Evolutionary conservation across 768 basidiomycete species (phyloP), one percentile per base, ranked within the genome.

Genomic region (Russula sp.): DNA sequence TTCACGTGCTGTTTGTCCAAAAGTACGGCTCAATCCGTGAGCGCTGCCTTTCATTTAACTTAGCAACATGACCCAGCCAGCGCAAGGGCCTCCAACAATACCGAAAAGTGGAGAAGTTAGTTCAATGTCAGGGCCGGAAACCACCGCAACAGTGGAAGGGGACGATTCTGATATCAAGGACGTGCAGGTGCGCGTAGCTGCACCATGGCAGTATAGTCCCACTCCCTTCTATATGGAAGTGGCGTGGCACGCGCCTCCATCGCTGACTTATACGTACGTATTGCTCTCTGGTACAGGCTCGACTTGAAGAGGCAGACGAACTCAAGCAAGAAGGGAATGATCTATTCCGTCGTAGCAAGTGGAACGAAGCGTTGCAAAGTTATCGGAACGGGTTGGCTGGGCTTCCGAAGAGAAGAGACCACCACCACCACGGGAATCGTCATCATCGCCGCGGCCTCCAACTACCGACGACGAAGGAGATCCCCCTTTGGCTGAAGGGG

Each of bases 271-370:
- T 22, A 44, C 55, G 10, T 16, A 60, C 61, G 46, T 20, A 11
- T 36, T 36, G 36, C 36, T 36, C 7, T 44, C n/a, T 13, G 46
- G 22, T 22, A 24, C 40, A 86, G 84, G 74, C 76, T 62, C 73
- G 69, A 57, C 75, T 90, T 16, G 71, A 67, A 34, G 75, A 78
- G 65, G 88, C 88, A 18, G 81, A 83, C 30, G 81, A 82, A 53
- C 75, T 88, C 59, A 97, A 95, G 74, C 74, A 76, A 9, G 82
- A 88, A 71, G 94, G 93, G 20, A 96, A 94, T 67, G 80, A 81
- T 3, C 76, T 79, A 65, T 96, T 93, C 75, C 85, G 84, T 53
- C 75, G 81, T 22, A 75, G 80, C 44, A 75, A 79, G 65, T 92
- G 89, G 87, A 78, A 81, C 30, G 84, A 86, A 67, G 92, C 94